Percentiles rank a stretch among this genome's conserved stretches.
Evolutionary conservation across 805 yeast genomes (phyloP).

Genomic region (Metschnikowia bowlesiae): DNA sequence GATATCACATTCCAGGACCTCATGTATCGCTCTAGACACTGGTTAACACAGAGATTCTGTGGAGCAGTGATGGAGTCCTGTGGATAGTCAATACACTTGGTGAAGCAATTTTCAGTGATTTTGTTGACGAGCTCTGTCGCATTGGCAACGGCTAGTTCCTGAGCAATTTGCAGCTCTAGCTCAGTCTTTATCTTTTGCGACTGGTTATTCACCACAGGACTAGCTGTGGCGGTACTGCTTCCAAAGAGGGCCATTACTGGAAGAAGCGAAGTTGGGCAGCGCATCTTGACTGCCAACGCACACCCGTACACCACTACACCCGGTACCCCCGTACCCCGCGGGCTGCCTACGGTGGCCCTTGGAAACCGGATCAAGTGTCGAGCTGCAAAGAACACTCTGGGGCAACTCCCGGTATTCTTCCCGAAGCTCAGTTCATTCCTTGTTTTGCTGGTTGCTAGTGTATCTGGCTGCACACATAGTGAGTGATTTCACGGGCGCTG

Average conservation of each 20-base stretch:
- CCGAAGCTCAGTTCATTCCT: too few relatives aligned
- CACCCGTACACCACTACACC: neutral
- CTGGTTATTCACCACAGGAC: conserved; percentile 9
- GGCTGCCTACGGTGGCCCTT: too few relatives aligned
- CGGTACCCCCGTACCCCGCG: too few relatives aligned
- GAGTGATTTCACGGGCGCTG: too few relatives aligned
- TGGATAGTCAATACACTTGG: conserved; percentile 67
- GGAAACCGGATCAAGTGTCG: too few relatives aligned
- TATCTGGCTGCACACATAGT: too few relatives aligned
- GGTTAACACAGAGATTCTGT: conserved; percentile 66
- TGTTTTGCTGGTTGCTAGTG: too few relatives aligned
- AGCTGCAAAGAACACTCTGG: too few relatives aligned
- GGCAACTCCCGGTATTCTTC: too few relatives aligned
- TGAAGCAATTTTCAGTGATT: conserved; percentile 82
- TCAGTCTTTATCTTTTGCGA: conserved; percentile 44
- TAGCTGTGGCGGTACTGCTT: conserved; percentile 8
- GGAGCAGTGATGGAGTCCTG: conserved; percentile 42
- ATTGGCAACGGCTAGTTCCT: conserved; percentile 86
- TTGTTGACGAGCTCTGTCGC: conserved; percentile 84
- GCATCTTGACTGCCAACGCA: neutral
- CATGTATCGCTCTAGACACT: conserved; percentile 85
- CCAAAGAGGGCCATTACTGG: conserved; percentile 16
- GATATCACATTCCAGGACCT: conserved; percentile 86
- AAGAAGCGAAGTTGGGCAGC: neutral
- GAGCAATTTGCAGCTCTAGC: conserved; percentile 65